phyloP scores from a whole-genome alignment of 148 eudicot species.

The Gaultheria prostrata region DNA sequence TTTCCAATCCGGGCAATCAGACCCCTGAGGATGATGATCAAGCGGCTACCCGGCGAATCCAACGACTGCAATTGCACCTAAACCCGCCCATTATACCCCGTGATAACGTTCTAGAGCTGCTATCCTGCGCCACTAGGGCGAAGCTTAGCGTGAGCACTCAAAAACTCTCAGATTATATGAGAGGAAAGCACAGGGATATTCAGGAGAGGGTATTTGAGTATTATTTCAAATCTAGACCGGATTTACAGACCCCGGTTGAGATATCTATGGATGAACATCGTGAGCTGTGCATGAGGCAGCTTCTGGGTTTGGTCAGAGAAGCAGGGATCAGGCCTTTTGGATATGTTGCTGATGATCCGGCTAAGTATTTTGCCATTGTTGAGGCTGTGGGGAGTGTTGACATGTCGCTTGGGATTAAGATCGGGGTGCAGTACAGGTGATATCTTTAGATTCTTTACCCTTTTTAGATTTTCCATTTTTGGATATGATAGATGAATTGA shows the following conservation, averaged over 20 bases:
- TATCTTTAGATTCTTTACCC: not conserved
- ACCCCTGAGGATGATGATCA: slow-evolving; percentile 26
- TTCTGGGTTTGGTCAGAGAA: slow-evolving; percentile 61
- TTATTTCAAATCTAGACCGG: slow-evolving; percentile 57
- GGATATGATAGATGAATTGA: not conserved
- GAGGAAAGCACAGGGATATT: slow-evolving; percentile 74
- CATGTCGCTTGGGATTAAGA: slow-evolving; percentile 81
- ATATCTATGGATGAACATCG: slow-evolving; percentile 72
- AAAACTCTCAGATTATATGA: slow-evolving; percentile 55
- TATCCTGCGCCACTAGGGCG: slow-evolving; percentile 39
- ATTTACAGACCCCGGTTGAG: slow-evolving; percentile 76
- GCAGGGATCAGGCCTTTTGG: slow-evolving; percentile 62
- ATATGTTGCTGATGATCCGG: slow-evolving; percentile 68
- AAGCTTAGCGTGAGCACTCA: slow-evolving; percentile 41
- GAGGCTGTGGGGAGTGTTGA: slow-evolving; percentile 89
- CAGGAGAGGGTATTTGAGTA: slow-evolving; percentile 62
- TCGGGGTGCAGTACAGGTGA: slow-evolving; percentile 90
- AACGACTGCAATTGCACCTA: slow-evolving; percentile 55
- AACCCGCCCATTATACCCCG: slow-evolving; percentile 1
- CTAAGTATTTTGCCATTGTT: slow-evolving; percentile 66
- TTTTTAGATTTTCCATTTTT: not conserved
- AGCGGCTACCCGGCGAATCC: slow-evolving; percentile 42
- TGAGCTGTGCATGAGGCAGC: slow-evolving; percentile 67
- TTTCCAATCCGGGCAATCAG: slow-evolving; percentile 8
- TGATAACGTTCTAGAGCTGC: slow-evolving; percentile 17